Evolutionary conservation across 306 rosid species (phyloP), one percentile per base, ranked within the genome.

Genomic region (Cicer yamashitae): DNA sequence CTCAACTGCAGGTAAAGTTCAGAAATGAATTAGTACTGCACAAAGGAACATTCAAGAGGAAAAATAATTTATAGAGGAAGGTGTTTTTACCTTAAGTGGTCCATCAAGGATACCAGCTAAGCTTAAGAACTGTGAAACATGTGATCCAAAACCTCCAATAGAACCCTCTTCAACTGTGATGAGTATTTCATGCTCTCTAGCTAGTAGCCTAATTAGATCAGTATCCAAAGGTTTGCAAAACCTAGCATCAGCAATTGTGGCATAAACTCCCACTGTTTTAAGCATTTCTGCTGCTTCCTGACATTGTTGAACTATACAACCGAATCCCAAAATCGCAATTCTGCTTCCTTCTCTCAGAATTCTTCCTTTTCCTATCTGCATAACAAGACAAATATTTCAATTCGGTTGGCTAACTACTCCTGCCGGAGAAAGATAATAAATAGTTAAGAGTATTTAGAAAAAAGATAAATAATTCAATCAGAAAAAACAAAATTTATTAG

Each of bases 71-170:
- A 68, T n/a, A 50, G 40, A 10, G 40, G 79, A 63, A 38, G 76
- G 10, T 43, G 25, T 74, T 44, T 45, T 45, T 89, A 94, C 98
- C 94, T 94, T 91, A 20, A 91, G 84, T 54, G 85, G 85, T 67
- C 93, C 93, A 77, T 94, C 98, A 17, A 94, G 81, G 83, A 88
- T 84, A 64, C 97, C 93, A n/a, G 84, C 66, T 71, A 94, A 81
- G 88, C 91, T 82, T 75, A 91, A 81, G 87, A 78, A 89, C 18
- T 94, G 90, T 54, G 93, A 83, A 10, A 94, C 98, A 51, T 94
- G 98, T 67, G 98, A 94, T 46, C 97, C 98, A 79, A 94, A 94
- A 54, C 97, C 98, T 69, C 98, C 98, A 51, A 94, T 86, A 7
- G 97, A 87, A 69, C 97, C 97, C 83, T 94, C 97, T 69, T 94